phyloP scores from a whole-genome alignment of 2,329 filamentous ascomycete species.

The Pyricularia grisea region DNA sequence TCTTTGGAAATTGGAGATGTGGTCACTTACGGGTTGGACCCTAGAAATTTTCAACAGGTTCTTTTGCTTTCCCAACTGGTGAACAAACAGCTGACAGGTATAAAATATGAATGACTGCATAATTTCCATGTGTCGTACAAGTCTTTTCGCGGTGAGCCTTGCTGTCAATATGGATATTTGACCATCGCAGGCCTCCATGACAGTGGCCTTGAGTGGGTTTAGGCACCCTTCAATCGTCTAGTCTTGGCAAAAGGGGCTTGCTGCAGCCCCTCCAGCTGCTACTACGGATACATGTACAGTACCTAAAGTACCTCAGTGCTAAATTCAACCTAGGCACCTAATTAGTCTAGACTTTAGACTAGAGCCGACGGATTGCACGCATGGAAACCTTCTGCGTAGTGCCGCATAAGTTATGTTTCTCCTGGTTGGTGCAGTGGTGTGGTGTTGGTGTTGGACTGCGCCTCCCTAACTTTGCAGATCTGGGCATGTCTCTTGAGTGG shows the following conservation, averaged over 20 bases:
- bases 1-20: background rate
- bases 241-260: background rate
- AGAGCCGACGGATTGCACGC: background rate
- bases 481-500: background rate
- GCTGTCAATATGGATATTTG: too few species aligned
- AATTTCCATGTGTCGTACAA: background rate
- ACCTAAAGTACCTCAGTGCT: background rate
- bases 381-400: background rate
- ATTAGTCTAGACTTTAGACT: background rate
- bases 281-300: too few species aligned
- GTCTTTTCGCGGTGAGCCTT: too few species aligned
- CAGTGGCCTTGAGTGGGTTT: background rate
- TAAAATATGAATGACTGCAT: background rate
- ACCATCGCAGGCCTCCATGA: background rate
- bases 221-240: background rate
- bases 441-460: background rate
- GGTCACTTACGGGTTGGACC: background rate
- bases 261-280: background rate
- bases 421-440: background rate
- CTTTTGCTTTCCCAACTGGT: background rate
- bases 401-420: background rate
- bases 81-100: background rate
- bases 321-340: background rate
- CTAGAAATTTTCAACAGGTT: background rate
- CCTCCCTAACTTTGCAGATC: background rate